phyloP scores from a whole-genome alignment of 257 asterid species.

The Galeopsis tetrahit region DNA sequence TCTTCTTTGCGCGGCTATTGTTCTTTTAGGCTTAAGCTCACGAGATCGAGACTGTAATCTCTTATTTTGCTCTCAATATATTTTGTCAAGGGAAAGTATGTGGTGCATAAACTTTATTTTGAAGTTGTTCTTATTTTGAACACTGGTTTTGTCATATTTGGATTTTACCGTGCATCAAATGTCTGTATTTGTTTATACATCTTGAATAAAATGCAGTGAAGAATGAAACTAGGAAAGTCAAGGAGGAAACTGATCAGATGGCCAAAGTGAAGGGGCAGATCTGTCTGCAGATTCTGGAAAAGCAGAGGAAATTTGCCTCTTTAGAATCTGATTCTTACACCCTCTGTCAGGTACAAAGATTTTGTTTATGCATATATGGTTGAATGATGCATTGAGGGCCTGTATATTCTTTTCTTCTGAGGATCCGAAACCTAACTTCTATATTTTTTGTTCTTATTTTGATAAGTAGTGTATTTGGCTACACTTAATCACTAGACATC shows the following conservation, averaged over 20 bases:
- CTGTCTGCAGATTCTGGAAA: conserved; percentile 63
- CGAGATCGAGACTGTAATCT: neutral
- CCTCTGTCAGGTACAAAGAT: conserved; percentile 57
- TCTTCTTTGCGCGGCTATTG: conserved; percentile 5
- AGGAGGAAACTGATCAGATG: conserved; percentile 57
- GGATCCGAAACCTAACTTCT: conserved; percentile 3
- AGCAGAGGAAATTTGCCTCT: conserved; percentile 59
- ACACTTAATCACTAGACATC: neutral
- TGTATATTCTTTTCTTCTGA: neutral
- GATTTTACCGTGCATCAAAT: conserved; percentile 2
- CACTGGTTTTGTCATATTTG: conserved; percentile 1
- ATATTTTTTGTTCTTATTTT: neutral
- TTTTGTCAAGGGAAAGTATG: neutral
- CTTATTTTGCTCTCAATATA: neutral
- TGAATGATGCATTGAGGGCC: conserved; percentile 7
- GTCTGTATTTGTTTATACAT: conserved; percentile 3
- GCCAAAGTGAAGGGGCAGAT: conserved; percentile 59
- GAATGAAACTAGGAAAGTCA: conserved; percentile 53
- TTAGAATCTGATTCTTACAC: conserved; percentile 63
- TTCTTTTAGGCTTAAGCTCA: conserved; percentile 5
- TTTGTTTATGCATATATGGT: conserved; percentile 14
- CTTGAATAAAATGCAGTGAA: conserved; percentile 53
- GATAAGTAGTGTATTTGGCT: neutral
- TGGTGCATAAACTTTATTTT: conserved; percentile 6
- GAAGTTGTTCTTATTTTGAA: neutral